These are phyloP conservation scores for Kodamaea anthophila DNA, from an alignment of 1,139 yeast species.

Conservation along the genomic window DNA sequence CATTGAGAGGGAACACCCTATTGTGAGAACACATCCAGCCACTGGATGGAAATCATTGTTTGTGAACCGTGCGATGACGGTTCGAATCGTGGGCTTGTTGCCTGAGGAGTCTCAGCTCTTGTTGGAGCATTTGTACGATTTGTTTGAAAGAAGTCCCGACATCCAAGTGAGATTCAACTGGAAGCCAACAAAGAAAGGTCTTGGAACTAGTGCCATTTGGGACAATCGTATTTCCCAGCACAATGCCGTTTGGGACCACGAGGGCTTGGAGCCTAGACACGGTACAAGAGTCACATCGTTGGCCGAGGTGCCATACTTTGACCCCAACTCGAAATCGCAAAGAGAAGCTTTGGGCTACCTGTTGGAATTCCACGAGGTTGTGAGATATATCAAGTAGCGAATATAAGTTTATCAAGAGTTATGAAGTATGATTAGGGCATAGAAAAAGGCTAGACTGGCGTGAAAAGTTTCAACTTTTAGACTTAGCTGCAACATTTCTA, in stretches of 20 bases:
- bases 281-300: constrained; percentile 56
- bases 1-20: constrained; percentile 40
- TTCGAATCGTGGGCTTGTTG: constrained; percentile 39
- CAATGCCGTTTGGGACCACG: constrained; percentile 47
- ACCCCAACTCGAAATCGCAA: constrained; percentile 46
- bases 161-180: constrained; percentile 45
- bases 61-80: constrained; percentile 40
- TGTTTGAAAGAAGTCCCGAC: constrained; percentile 41
- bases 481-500: no score
- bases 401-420: not conserved
- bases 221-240: constrained; percentile 52
- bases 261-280: constrained; percentile 45
- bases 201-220: constrained; percentile 54
- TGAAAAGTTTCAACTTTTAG: no score
- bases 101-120: constrained; percentile 33
- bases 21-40: constrained; percentile 48
- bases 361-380: no score
- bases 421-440: no score
- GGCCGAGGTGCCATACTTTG: constrained; percentile 51
- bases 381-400: not conserved
- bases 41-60: constrained; percentile 48
- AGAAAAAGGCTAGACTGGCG: no score
- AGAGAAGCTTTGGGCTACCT: constrained; percentile 46
- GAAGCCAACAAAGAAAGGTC: constrained; percentile 42
- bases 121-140: constrained; percentile 33